Evolutionary conservation across 257 asterid species (phyloP).

Genomic region (Salvia hispanica): DNA sequence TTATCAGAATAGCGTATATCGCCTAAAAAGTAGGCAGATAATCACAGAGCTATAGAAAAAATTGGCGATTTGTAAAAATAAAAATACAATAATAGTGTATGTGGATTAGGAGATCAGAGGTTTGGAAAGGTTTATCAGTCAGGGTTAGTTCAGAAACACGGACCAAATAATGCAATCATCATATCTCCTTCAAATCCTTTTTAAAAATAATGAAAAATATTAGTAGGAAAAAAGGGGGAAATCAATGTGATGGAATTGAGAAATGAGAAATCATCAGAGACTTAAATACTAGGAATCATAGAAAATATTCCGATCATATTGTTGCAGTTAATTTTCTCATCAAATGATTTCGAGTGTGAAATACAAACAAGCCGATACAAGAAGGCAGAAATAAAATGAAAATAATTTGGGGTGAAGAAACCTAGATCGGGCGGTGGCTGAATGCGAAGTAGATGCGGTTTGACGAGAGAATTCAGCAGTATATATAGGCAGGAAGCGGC

Average conservation of each 20-base stretch:
- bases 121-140: constrained; percentile 56
- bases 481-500: neutral
- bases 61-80: too few species aligned
- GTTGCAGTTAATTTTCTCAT: constrained; percentile 38
- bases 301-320: too few species aligned
- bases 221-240: neutral
- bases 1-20: constrained; percentile 61
- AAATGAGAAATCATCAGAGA: too few species aligned
- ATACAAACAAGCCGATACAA: too few species aligned
- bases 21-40: constrained; percentile 39
- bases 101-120: constrained; percentile 50
- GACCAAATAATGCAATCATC: constrained; percentile 62
- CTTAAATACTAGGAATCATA: too few species aligned
- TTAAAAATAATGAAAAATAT: neutral
- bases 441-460: too few species aligned
- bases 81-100: too few species aligned
- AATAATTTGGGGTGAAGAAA: neutral
- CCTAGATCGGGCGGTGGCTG: neutral
- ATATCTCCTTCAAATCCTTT: constrained; percentile 37
- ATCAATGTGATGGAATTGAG: constrained; percentile 56
- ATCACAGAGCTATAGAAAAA: too few species aligned
- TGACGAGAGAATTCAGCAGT: neutral
- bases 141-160: constrained; percentile 72
- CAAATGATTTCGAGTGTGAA: constrained; percentile 46
- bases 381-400: neutral